Evolutionary conservation across 2,329 filamentous ascomycete species (phyloP).

Genomic region (Macrophomina phaseolina): DNA sequence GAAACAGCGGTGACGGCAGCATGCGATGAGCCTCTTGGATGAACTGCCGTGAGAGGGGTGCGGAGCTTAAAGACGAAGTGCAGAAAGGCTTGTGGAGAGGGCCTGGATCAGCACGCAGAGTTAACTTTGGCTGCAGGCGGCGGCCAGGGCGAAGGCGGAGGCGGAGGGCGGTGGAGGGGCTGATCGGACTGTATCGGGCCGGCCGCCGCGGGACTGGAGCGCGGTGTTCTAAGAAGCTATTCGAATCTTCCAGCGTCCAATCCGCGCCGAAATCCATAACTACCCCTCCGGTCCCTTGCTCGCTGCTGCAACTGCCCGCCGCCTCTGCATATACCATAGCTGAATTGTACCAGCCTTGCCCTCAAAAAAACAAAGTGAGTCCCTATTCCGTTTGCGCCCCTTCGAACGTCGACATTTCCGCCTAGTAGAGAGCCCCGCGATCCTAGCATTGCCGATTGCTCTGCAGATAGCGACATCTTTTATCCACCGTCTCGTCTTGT

Average conservation of each 20-base stretch:
- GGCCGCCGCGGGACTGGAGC: conserved; percentile 13
- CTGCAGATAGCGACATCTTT: neutral
- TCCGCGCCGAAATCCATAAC: conserved; percentile 12
- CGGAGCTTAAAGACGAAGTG: neutral
- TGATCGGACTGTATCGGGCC: conserved; percentile 5
- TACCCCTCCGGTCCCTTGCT: conserved; percentile 20
- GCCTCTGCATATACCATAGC: neutral
- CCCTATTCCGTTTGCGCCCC: neutral
- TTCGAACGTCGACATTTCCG: neutral
- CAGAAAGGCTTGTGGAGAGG: neutral
- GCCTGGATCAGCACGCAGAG: neutral
- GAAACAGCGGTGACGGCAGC: neutral
- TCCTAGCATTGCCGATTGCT: neutral
- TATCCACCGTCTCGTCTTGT: neutral
- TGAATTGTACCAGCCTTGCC: conserved; percentile 3
- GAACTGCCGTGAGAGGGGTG: neutral
- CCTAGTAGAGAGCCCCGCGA: neutral
- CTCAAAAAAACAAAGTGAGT: neutral
- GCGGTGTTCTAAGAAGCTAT: conserved; percentile 23
- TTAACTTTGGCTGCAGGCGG: neutral
- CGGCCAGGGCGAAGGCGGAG: neutral
- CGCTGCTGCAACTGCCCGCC: conserved; percentile 9
- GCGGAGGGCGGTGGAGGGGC: conserved; percentile 6
- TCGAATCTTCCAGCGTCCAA: conserved; percentile 24
- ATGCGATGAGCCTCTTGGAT: neutral